phyloP scores from a whole-genome alignment of 2,329 filamentous ascomycete species.

The Hysterium pulicare region DNA sequence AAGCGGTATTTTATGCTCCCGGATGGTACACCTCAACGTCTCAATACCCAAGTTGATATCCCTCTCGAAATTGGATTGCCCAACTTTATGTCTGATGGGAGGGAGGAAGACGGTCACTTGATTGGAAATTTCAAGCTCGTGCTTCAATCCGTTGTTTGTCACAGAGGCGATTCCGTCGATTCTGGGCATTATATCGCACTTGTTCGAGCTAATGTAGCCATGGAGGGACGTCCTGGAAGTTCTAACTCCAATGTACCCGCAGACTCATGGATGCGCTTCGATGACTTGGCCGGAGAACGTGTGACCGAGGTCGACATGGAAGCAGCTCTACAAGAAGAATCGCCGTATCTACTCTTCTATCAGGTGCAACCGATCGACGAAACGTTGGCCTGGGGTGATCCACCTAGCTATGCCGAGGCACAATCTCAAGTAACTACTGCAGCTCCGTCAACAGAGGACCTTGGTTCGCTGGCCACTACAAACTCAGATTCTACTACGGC shows the following conservation, averaged over 20 bases:
- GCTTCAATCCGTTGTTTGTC: constrained; percentile 87
- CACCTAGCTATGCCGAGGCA: constrained; percentile 43
- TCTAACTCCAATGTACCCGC: constrained; percentile 38
- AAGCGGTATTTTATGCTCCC: constrained; percentile 81
- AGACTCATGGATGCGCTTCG: constrained; percentile 80
- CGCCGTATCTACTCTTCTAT: constrained; percentile 92
- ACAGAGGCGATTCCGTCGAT: constrained; percentile 79
- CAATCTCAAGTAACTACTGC: constrained; percentile 20
- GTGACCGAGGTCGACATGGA: constrained; percentile 76
- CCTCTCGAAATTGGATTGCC: constrained; percentile 79
- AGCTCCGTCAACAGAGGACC: constrained; percentile 25
- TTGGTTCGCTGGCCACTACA: constrained; percentile 10
- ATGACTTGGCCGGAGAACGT: constrained; percentile 74
- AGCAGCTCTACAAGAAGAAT: constrained; percentile 75
- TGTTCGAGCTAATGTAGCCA: constrained; percentile 63
- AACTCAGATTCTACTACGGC: constrained; percentile 7
- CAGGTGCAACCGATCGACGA: constrained; percentile 70
- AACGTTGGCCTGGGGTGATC: constrained; percentile 15
- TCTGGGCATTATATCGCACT: constrained; percentile 91
- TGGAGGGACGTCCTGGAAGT: constrained; percentile 36
- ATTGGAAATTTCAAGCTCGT: constrained; percentile 91
- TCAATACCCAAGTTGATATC: constrained; percentile 86
- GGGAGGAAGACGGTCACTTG: constrained; percentile 62
- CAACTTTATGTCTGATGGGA: constrained; percentile 83
- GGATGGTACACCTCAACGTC: constrained; percentile 64